A percentile compares a stretch with the other conserved stretches of the same genome.
phyloP scores from a whole-genome alignment of 352 stramenopile species.

The Pythium aphanidermatum region DNA sequence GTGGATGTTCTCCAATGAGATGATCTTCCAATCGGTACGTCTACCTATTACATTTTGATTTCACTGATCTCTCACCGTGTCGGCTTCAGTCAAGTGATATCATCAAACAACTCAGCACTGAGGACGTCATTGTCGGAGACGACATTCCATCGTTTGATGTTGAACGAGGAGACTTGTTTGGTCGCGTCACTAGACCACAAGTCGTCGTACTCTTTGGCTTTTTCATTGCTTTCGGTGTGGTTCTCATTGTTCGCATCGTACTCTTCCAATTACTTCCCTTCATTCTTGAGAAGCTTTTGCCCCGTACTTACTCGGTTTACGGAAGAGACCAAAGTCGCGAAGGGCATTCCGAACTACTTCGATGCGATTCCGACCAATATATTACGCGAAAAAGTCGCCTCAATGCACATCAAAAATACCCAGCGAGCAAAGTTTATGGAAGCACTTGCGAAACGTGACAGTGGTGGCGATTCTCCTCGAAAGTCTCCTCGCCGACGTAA shows the following conservation, averaged over 20 bases:
- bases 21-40: constrained; percentile 68
- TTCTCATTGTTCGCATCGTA: constrained; percentile 48
- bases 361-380: constrained; percentile 62
- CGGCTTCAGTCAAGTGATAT: constrained; percentile 16
- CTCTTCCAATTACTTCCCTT: constrained; percentile 70
- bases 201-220: constrained; percentile 76
- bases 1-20: constrained; percentile 87
- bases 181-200: constrained; percentile 55
- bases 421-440: constrained; percentile 45
- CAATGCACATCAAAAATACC: constrained; percentile 21
- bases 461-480: constrained; percentile 1
- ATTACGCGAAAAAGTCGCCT: constrained; percentile 44
- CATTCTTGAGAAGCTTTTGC: constrained; percentile 46
- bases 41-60: background rate
- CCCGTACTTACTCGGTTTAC: constrained; percentile 45
- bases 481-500: constrained; percentile 28
- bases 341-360: constrained; percentile 80
- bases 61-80: background rate
- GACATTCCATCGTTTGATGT: constrained; percentile 49
- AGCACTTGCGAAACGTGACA: constrained; percentile 30
- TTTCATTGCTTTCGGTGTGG: constrained; percentile 38
- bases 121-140: constrained; percentile 28
- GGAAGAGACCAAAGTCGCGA: constrained; percentile 47
- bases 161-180: constrained; percentile 40
- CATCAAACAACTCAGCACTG: constrained; percentile 17